Evolutionary conservation across 208 protist genomes (phyloP).

Genomic region (Acanthamoeba royreba): DNA sequence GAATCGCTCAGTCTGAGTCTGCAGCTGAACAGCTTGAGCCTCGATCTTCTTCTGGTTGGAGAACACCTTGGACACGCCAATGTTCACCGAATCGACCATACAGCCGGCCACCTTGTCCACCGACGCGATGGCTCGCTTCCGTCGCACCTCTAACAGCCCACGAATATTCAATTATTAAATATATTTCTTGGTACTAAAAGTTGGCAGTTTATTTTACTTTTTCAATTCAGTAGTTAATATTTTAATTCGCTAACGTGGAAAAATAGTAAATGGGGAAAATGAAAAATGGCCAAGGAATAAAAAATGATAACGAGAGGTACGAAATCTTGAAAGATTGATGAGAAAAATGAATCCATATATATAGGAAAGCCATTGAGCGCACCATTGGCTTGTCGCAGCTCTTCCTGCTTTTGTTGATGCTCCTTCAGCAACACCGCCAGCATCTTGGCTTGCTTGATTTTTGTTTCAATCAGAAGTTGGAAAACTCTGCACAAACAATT

Average conservation of each 20-base stretch:
- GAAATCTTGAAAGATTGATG: too few species aligned
- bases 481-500: too few species aligned
- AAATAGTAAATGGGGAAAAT: too few species aligned
- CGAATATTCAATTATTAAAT: too few species aligned
- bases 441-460: background rate
- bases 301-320: too few species aligned
- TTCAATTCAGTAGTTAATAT: too few species aligned
- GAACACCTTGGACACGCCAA: slow-evolving; percentile 49
- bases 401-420: slow-evolving; percentile 46
- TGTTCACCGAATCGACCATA: slow-evolving; percentile 54
- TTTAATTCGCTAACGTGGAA: too few species aligned
- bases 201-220: too few species aligned
- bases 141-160: background rate
- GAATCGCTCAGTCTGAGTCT: slow-evolving; percentile 42
- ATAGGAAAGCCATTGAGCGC: too few species aligned
- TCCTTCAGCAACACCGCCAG: slow-evolving; percentile 41
- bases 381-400: slow-evolving; percentile 42
- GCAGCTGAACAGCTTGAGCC: slow-evolving; percentile 22
- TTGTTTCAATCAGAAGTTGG: background rate
- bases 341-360: too few species aligned
- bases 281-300: too few species aligned
- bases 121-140: slow-evolving; percentile 13
- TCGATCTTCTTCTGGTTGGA: slow-evolving; percentile 53
- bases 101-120: slow-evolving; percentile 16
- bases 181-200: too few species aligned